Base-by-base conservation (phyloP, 805 yeast genomes). In the Kodamaea leandrae region DNA sequence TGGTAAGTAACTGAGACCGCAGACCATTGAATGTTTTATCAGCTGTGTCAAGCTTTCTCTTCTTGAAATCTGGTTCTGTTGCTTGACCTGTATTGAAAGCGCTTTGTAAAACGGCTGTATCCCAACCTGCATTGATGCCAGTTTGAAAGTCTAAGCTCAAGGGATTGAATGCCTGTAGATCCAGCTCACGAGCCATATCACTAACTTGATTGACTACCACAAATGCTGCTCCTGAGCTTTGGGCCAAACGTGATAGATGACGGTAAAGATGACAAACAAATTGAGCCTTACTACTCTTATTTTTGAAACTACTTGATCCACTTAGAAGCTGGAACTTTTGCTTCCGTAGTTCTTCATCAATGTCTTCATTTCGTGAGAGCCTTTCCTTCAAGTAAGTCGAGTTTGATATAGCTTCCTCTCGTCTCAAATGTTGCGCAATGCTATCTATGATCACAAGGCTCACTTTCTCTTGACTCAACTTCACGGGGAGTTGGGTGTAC, bases 391-490 rank as follows among this genome's bases (percentile, higher is more conserved):
- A 59, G 21, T 61, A 61, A 23, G 57, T 65, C 29, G 69, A 64
- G 30, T 62, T 70, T 17, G 79, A 54, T 26, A 46, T 48, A 8
- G 51, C 46, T 17, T 51, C 57, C 47, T 82, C 87, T 1, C 80
- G 80, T 43, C 95, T 66, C 23, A 89, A 58, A 58, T 85, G 95
- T 53, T 87, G 96, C 0, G 91, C 80, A 3, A 90, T 77, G 24
- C 96, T 85, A 60, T 91, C 98, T 7, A 90, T 68, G 1, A 88
- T 72, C 0, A 91, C 68, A 20, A 84, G 53, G 32, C 76, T 82
- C 2, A 82, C 67, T 5, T 54, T 49, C 1, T 62, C 59, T 9
- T 57, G 47, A 23, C 63, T 55, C 23, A 39, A 46, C 6, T 48
- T 44, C 20, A 45, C 25, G 0, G 93, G 95, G 4, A 89, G 63